A percentile compares a stretch with the other conserved stretches of the same genome.
Conservation (phyloP, 371 early-diverging fungal species). For the Cladochytrium tenue region DNA sequence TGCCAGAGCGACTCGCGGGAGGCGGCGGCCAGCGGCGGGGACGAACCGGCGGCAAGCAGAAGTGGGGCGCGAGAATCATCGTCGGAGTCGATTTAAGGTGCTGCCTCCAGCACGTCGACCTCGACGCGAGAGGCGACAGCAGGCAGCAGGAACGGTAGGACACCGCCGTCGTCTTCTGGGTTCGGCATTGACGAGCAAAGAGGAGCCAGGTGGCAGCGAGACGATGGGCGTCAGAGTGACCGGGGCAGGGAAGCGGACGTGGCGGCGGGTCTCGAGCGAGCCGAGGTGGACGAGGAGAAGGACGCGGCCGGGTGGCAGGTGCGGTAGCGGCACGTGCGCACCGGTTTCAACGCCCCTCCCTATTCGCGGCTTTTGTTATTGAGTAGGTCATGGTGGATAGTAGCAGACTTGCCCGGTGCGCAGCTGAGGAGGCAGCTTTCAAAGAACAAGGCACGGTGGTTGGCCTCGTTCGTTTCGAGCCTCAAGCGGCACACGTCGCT, state of each 20-base stretch:
- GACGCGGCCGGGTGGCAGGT: background rate
- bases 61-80: no score
- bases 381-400: no score
- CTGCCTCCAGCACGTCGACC: background rate
- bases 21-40: background rate
- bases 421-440: no score
- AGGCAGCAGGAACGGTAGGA: background rate
- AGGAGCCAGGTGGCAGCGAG: background rate
- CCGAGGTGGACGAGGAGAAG: background rate
- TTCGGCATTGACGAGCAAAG: background rate
- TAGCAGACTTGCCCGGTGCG: no score
- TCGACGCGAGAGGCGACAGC: background rate
- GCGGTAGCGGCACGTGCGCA: no score
- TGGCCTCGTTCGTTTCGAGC: no score
- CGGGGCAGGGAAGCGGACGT: background rate
- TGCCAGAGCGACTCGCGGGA: background rate
- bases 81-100: background rate
- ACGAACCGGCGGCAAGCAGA: background rate
- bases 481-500: no score
- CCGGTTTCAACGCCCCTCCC: no score
- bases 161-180: background rate
- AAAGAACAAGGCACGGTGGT: no score
- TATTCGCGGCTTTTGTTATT: no score
- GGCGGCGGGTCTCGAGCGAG: background rate
- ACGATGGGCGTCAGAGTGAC: background rate